Evolutionary conservation across 495 filamentous ascomycete species (phyloP).

Genomic region (Annulohypoxylon maeteangense): DNA sequence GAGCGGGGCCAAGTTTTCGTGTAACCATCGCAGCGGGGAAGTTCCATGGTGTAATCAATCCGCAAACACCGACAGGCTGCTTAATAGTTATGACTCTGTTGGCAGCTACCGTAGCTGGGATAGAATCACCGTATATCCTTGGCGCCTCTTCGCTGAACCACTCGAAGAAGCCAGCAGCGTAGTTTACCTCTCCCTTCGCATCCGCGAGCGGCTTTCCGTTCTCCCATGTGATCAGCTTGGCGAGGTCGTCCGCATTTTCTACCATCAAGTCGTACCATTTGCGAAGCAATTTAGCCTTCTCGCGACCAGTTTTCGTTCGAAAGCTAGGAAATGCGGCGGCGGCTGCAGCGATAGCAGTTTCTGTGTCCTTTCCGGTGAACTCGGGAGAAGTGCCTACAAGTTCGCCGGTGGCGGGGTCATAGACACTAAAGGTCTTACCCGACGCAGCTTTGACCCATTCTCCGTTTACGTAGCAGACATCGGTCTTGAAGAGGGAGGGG

Average conservation of each 20-base stretch:
- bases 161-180: slow-evolving; percentile 82
- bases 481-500: slow-evolving; percentile 77
- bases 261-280: slow-evolving; percentile 92
- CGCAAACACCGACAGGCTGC: slow-evolving; percentile 93
- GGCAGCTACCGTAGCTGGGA: slow-evolving; percentile 72
- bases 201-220: slow-evolving; percentile 81
- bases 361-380: slow-evolving; percentile 77
- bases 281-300: slow-evolving; percentile 83
- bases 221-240: slow-evolving; percentile 87
- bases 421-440: slow-evolving; percentile 82
- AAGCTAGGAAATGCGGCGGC: slow-evolving; percentile 79
- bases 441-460: slow-evolving; percentile 81
- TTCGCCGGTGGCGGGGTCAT: slow-evolving; percentile 82
- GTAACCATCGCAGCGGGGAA: slow-evolving; percentile 96
- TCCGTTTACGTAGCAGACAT: slow-evolving; percentile 86
- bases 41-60: slow-evolving; percentile 97
- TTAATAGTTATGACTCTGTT: slow-evolving; percentile 83
- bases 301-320: slow-evolving; percentile 77
- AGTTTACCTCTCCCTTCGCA: slow-evolving; percentile 77
- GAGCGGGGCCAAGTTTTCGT: slow-evolving; percentile 84
- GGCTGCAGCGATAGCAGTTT: slow-evolving; percentile 81
- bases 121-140: slow-evolving; percentile 78
- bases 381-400: slow-evolving; percentile 87
- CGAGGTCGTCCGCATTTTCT: slow-evolving; percentile 87
- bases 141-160: slow-evolving; percentile 86